Base-by-base conservation (phyloP, 1,284 basidiomycete genomes). In the Fistulina hepatica region DNA sequence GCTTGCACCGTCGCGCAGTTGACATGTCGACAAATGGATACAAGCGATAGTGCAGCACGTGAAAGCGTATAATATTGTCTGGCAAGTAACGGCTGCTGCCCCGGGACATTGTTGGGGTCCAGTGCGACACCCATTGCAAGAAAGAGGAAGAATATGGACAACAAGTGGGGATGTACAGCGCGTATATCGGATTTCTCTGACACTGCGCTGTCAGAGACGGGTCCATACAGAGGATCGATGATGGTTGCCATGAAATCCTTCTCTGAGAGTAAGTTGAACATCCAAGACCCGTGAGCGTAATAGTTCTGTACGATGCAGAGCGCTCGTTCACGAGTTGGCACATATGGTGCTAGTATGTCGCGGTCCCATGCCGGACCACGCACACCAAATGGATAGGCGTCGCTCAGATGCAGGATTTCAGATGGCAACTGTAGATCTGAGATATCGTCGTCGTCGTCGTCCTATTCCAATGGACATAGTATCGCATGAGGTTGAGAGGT, bases 131-230 rank as follows among this genome's bases (percentile, higher is more conserved):
- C 70, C 15, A 59, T 58, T 9, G 67, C 67, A 5, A 74, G 46
- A 12, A 69, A 41, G 33, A 66, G 59, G 46, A 72, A 73, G 47
- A 73, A 69, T 16, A 70, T 56, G 7, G 71, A 56, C 9, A 74
- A 55, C 20, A 57, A 52, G 44, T 73, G 71, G 2, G 69, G 55
- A 37, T 69, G 66, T 9, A 71, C 39, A 6, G 33, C 37, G 15
- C 63, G 54, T n/a, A 65, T 46, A 30, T 50, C 53, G 10, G 52
- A 44, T 27, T 51, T 47, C 4, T 51, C 55, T 6, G 51, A 37
- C n/a, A 48, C 40, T 13, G 52, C 52, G n/a, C n/a, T n/a, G n/a
- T n/a, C n/a, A n/a, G n/a, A n/a, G n/a, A n/a, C n/a, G n/a, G n/a
- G n/a, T n/a, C n/a, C n/a, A 44, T 71, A 71, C 9, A 73, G 57